Evolutionary conservation across 768 basidiomycete genomes (phyloP), one percentile per base, ranked within the genome.

Genomic region (Tylopilus sp.): DNA sequence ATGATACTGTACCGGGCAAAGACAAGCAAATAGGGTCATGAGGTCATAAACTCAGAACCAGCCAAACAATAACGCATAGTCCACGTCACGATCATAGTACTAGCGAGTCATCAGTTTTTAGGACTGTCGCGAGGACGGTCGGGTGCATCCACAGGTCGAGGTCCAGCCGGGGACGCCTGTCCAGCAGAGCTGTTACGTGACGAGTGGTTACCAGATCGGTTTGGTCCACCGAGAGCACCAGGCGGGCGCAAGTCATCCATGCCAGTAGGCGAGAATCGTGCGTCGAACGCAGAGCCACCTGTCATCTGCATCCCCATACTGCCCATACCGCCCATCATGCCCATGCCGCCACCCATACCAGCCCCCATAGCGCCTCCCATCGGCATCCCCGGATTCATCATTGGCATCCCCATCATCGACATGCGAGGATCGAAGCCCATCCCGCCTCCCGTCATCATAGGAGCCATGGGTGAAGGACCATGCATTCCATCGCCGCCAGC

Each of bases 391-490:
- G 68, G 62, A 40, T 69, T 76, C 82, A 87, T 84, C 80, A 84
- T 82, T 13, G 79, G 77, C 80, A 86, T 83, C 18, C 80, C 76
- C 81, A 83, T 86, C 85, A 88, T 88, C 54, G 87, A 88, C 85
- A 88, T 85, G 33, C 86, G 79, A 52, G 88, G 88, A 67, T 88
- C 86, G 56, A 80, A 86, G 40, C 63, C 69, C 75, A 78, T 79
- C 25, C 72, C 74, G 20, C 66, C 69, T 13, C 80, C 81, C 9
- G 80, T 76, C 82, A 83, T 81, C 71, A 79, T 78, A 17, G 80
- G 81, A 47, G 76, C 75, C 55, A 79, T 63, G 40, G 73, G 71
- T 23, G 69, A 64, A 11, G 65, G 59, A 4, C 58, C 69, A 30
- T 68, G 62, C 43, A 69, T 73, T n/a, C 72, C 77, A 52, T 75